Base-by-base conservation (phyloP, 768 basidiomycete species). In the Mycena polygramma region DNA sequence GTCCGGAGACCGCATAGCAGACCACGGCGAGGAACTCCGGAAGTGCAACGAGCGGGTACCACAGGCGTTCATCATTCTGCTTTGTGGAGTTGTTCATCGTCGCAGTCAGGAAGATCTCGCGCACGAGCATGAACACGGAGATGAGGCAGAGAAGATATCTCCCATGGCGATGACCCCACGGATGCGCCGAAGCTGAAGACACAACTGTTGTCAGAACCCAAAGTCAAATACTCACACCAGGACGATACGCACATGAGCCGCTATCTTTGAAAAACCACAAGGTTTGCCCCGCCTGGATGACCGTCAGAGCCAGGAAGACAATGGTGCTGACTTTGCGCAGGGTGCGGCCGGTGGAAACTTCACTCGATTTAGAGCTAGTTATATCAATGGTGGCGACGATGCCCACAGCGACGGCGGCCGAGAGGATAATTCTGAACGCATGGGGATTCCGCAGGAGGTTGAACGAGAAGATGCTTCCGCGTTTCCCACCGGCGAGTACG, bases 11-110 rank as follows among this genome's bases (percentile, higher is more conserved):
- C 1, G 57, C 5, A 22, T 69, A 69, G 20, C 62, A 69, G 0
- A 76, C 19, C 3, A 85, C 82, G 0, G 81, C 81, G 17, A 85
- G 66, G 30, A 84, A 62, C 70, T 86, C 85, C 0, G 84, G 80
- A 7, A 83, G 59, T 1, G 81, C 83, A 7, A 81, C 72, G 2
- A 86, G 70, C 1, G 85, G 83, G 64, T 85, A 86, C 84, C 84
- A 85, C 7, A 79, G 71, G 26, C 71, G 75, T 63, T 86, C 85
- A 22, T 80, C 74, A 26, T 77, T 74, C 61, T 79, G 75, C 48
- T 73, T 79, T 1, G 48, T 22, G 7, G 67, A 41, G 41, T 83
- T 71, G 26, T 63, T 71, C 2, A 83, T 57, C 0, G 83, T 84
- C 11, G 77, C 83, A 0, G 77, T 77, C 24, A 77, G 57, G 71